These are phyloP conservation scores for Davidsoniella australis DNA, from an alignment of 2,329 filamentous ascomycete species.

Conservation along the genomic window DNA sequence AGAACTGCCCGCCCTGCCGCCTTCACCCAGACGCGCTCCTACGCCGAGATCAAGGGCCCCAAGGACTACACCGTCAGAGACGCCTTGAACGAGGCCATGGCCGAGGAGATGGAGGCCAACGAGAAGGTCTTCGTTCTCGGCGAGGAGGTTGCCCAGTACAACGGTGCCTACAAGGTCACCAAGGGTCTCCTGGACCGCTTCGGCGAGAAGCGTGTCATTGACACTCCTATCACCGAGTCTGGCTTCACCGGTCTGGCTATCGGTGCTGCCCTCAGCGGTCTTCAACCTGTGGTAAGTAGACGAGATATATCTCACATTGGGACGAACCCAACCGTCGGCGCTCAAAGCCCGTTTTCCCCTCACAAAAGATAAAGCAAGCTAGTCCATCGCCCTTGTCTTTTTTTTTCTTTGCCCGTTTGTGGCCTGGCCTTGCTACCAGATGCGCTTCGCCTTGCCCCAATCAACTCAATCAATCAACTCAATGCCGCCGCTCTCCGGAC, in stretches of 20 bases:
- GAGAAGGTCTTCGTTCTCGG: constrained; percentile 90
- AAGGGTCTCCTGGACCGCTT: constrained; percentile 95
- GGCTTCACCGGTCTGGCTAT: constrained; percentile 89
- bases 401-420: background rate
- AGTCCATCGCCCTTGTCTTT: background rate
- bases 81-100: constrained; percentile 91
- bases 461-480: background rate
- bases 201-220: constrained; percentile 92
- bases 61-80: constrained; percentile 97
- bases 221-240: constrained; percentile 95
- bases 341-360: background rate
- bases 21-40: constrained; percentile 31
- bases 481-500: no score
- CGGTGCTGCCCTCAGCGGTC: constrained; percentile 82
- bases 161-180: constrained; percentile 99
- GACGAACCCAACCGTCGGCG: background rate
- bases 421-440: background rate
- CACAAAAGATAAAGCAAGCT: background rate
- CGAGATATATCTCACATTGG: background rate
- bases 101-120: constrained; percentile 90
- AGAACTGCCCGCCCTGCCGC: constrained; percentile 11
- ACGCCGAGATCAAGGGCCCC: constrained; percentile 40
- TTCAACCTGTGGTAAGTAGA: constrained; percentile 73
- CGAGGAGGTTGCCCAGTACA: constrained; percentile 99
- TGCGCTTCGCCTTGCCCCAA: background rate